Evolutionary conservation across 225 moss, liverwort and hornwort genomes (phyloP).

Genomic region (Pseudoscleropodium purum): DNA sequence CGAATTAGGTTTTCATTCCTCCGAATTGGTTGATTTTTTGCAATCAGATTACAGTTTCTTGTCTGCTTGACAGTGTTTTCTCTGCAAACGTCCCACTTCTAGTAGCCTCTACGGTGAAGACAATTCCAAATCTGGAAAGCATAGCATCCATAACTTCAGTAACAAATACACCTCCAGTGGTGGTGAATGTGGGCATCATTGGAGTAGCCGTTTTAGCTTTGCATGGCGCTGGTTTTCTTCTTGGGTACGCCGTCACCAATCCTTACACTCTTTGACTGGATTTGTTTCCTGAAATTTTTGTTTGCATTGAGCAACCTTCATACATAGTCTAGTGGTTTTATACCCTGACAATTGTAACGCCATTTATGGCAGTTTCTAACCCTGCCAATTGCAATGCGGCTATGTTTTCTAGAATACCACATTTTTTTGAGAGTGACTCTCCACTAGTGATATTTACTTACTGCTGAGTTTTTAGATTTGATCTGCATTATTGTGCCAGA

Average conservation of each 20-base stretch:
- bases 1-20: background rate
- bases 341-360: background rate
- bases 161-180: constrained; percentile 12
- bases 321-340: background rate
- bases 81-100: constrained; percentile 54
- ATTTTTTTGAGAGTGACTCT: background rate
- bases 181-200: constrained; percentile 26
- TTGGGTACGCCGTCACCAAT: constrained; percentile 30
- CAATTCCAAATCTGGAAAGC: constrained; percentile 9
- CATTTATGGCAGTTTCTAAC: background rate
- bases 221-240: constrained; percentile 47
- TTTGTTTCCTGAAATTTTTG: background rate
- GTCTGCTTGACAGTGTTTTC: constrained; percentile 39
- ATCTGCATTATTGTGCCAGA: background rate
- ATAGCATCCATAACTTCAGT: constrained; percentile 10
- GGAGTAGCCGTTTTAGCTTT: constrained; percentile 30
- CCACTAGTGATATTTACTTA: background rate
- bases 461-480: background rate
- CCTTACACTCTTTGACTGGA: background rate
- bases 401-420: background rate
- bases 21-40: background rate
- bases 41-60: background rate
- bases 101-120: constrained; percentile 13
- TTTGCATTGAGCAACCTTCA: background rate
- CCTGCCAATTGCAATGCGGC: background rate